Conservation (phyloP, 345 rosid species). For the Dipteronia sinensis region DNA sequence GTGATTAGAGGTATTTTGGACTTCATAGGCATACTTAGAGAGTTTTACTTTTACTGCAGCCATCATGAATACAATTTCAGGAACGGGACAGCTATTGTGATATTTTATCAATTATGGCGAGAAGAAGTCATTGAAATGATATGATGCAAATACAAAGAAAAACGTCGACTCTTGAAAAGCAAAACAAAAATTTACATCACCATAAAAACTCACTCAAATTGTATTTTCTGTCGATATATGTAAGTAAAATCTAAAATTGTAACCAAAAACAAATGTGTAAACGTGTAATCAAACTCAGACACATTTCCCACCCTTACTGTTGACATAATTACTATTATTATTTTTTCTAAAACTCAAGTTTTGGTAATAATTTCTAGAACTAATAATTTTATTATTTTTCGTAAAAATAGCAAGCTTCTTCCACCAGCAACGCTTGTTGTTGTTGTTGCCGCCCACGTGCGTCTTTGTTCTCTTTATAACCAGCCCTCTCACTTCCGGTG, state of each 20-base stretch:
- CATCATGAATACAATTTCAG: too few relatives aligned
- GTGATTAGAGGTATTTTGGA: too few relatives aligned
- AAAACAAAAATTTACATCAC: too few relatives aligned
- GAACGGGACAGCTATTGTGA: too few relatives aligned
- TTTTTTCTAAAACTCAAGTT: conserved; percentile 30
- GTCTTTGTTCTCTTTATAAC: conserved; percentile 42
- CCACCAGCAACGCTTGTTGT: conserved; percentile 47
- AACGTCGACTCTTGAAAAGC: too few relatives aligned
- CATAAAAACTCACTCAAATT: too few relatives aligned
- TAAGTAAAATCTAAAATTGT: neutral
- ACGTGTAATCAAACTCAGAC: neutral
- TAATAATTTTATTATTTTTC: conserved; percentile 28
- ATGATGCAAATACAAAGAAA: too few relatives aligned
- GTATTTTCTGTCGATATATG: neutral
- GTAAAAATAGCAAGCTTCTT: conserved; percentile 42
- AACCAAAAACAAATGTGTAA: neutral
- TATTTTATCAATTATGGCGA: too few relatives aligned
- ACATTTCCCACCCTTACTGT: conserved; percentile 12
- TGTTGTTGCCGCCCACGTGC: conserved; percentile 25
- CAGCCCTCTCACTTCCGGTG: conserved; percentile 68
- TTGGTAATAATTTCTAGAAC: conserved; percentile 13
- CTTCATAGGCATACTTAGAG: too few relatives aligned
- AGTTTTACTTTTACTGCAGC: too few relatives aligned
- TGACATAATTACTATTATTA: conserved; percentile 37
- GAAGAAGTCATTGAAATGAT: too few relatives aligned